Evolutionary conservation across 805 yeast genomes (phyloP), one percentile per base, ranked within the genome.

Genomic region (Candida parachauliodes): DNA sequence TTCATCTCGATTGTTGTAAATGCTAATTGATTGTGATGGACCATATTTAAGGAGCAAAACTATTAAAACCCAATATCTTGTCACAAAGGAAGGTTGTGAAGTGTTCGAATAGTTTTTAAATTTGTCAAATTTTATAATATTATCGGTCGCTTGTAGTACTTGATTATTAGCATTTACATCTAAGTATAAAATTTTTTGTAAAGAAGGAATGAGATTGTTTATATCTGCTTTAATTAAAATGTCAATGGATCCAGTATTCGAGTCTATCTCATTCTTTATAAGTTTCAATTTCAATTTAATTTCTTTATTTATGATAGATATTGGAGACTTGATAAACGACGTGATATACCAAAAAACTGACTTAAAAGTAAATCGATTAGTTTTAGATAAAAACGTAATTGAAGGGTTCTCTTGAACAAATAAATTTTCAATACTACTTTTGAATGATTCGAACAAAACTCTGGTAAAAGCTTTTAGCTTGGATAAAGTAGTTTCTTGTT

Each of bases 51-150:
- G 31, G 1, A 65, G 41, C 1, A 73, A 14, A 0, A 72, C 41
- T 1, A 76, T 42, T 0, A 74, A 40, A 1, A 89, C 86, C 96
- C 95, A 88, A 57, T 79, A 77, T 38, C 86, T 69, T 2, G 67
- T 59, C 2, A 65, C 25, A 12, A 58, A 47, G 1, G 61, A 50
- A 12, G 86, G 86, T 19, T 34, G 39, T 6, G 44, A 41, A 3
- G 48, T 42, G 6, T 20, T 20, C 1, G 28, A 8, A 32, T 47
- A 40, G 9, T 32, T 30, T 12, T 31, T 37, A 8, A 29, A 29
- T 2, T 28, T 28, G 33, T 44, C 39, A 46, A 40, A 17, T 16
- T 40, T 18, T 41, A 48, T 28, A 5, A 28, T 34, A 22, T 14
- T 20, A 5, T 27, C 32, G 8, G 32, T 34, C 8, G 40, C 40